Conservation (phyloP, 371 early-diverging fungal species). For the Choanephora cucurbitarum region DNA sequence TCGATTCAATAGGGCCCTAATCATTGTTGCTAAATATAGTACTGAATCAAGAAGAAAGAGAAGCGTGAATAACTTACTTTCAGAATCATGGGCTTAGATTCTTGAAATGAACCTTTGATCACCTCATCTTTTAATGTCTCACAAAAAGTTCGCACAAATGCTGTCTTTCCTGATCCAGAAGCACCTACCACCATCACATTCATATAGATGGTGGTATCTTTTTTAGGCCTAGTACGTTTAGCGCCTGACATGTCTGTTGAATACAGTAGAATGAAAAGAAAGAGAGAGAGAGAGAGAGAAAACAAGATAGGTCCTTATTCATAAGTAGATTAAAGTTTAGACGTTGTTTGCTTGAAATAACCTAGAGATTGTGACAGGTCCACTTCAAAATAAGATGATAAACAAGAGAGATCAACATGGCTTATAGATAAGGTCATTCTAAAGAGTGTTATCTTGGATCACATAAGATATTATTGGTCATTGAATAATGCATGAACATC, state of each 20-base stretch:
- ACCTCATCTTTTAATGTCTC: constrained; percentile 42
- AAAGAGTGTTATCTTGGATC: too few relatives aligned
- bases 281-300: not conserved
- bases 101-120: constrained; percentile 32
- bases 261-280: constrained; percentile 9
- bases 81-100: constrained; percentile 29
- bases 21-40: too few relatives aligned
- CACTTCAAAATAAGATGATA: too few relatives aligned
- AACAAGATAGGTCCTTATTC: too few relatives aligned
- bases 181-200: constrained; percentile 74
- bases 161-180: constrained; percentile 74
- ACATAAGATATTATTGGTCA: too few relatives aligned
- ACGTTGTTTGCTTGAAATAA: constrained; percentile 3
- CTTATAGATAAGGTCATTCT: too few relatives aligned
- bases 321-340: not conserved
- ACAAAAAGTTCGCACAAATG: constrained; percentile 81
- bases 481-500: too few relatives aligned
- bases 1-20: constrained; percentile 22
- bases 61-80: constrained; percentile 10
- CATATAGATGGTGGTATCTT: constrained; percentile 48
- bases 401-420: too few relatives aligned
- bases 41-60: too few relatives aligned
- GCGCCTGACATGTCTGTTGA: constrained; percentile 23
- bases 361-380: too few relatives aligned
- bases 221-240: constrained; percentile 29